phyloP scores from a whole-genome alignment of 768 basidiomycete species.

The Termitomyces titanicus region DNA sequence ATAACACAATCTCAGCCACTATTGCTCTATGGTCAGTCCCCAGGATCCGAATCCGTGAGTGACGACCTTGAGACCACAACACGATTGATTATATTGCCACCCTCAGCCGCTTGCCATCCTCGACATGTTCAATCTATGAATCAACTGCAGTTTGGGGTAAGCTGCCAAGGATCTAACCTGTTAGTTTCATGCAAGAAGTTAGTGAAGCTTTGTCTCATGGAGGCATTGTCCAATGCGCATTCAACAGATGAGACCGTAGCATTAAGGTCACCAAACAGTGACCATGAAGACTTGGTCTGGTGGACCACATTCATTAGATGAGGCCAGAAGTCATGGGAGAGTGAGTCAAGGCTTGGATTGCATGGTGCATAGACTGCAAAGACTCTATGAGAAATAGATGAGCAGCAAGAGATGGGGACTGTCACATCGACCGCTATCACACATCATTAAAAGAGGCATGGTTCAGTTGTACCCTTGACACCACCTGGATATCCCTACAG shows the following conservation, averaged over 20 bases:
- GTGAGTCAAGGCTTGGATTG: neutral
- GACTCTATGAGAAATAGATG: neutral
- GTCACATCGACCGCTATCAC: too few relatives aligned
- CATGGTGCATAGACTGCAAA: neutral
- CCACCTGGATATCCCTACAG: neutral
- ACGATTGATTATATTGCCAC: neutral
- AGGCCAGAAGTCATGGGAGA: neutral
- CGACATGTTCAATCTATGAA: neutral
- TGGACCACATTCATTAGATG: neutral
- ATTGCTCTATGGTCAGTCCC: too few relatives aligned
- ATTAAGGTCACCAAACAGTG: neutral
- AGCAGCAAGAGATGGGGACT: too few relatives aligned
- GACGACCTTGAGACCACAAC: neutral
- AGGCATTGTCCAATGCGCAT: too few relatives aligned
- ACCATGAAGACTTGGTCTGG: neutral
- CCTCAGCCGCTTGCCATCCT: neutral
- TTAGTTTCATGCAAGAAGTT: too few relatives aligned
- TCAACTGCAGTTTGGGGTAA: neutral
- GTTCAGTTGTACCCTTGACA: too few relatives aligned
- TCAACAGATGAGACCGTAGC: neutral
- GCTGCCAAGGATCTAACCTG: neutral
- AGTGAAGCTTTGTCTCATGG: too few relatives aligned
- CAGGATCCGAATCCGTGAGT: neutral
- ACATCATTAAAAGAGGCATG: too few relatives aligned
- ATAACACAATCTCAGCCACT: too few relatives aligned